phyloP scores from a whole-genome alignment of 495 filamentous ascomycete species.

The Penicillium roqueforti region DNA sequence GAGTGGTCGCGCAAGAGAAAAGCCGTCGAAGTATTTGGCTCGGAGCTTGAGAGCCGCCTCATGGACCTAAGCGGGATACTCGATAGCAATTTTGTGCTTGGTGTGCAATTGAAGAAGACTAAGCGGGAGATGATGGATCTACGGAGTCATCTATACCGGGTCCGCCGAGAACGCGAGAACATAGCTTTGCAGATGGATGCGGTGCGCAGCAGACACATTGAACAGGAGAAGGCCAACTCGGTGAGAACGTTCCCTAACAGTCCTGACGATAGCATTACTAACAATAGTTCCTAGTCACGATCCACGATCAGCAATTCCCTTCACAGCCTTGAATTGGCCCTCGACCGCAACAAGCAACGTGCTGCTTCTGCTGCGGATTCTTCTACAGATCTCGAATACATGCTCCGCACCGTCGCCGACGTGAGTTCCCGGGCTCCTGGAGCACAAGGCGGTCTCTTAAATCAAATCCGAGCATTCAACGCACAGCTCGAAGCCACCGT shows the following conservation, averaged over 20 bases:
- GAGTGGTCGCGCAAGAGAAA: conserved; percentile 59
- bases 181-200: conserved; percentile 67
- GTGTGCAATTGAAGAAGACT: conserved; percentile 56
- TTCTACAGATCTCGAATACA: conserved; percentile 39
- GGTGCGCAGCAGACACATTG: conserved; percentile 54
- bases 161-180: conserved; percentile 61
- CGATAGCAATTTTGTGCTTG: conserved; percentile 61
- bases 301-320: conserved; percentile 45
- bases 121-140: conserved; percentile 63
- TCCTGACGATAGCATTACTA: conserved; percentile 1
- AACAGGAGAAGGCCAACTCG: conserved; percentile 35
- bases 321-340: conserved; percentile 42
- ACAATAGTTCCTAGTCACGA: conserved; percentile 28
- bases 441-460: conserved; percentile 37
- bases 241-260: conserved; percentile 22
- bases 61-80: conserved; percentile 51
- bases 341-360: conserved; percentile 41
- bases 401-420: conserved; percentile 39
- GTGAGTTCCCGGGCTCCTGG: conserved; percentile 40
- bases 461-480: conserved; percentile 44
- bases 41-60: conserved; percentile 61
- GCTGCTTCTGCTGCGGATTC: conserved; percentile 15
- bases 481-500: conserved; percentile 40
- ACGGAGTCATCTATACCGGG: conserved; percentile 57
- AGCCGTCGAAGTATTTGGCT: conserved; percentile 62